A percentile compares a stretch with the other conserved stretches of the same genome.
Evolutionary conservation across 2,329 filamentous ascomycete genomes (phyloP).

Genomic region (Alternaria sp.): DNA sequence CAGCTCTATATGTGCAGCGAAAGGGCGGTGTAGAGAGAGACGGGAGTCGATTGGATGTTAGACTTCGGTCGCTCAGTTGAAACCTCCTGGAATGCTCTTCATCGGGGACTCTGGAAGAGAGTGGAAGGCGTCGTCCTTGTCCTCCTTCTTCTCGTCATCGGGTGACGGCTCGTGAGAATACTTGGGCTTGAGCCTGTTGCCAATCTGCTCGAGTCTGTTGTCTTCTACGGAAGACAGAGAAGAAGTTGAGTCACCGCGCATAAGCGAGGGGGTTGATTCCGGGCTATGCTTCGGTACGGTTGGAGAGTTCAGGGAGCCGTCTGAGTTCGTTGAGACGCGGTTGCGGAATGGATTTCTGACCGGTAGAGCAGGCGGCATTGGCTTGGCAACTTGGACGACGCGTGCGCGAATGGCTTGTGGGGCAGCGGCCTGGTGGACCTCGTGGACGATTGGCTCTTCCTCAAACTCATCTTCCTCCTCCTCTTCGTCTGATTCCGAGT

Average conservation of each 20-base stretch:
- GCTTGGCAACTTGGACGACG: conserved; percentile 84
- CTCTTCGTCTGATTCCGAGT: conserved; percentile 51
- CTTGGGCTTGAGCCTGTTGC: conserved; percentile 36
- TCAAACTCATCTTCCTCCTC: conserved; percentile 54
- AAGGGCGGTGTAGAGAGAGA: background rate
- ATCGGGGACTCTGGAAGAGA: conserved; percentile 48
- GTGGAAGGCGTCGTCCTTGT: conserved; percentile 51
- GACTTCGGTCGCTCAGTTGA: conserved; percentile 18
- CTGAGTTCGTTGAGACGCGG: conserved; percentile 44
- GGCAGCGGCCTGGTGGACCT: conserved; percentile 68
- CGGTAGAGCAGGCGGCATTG: conserved; percentile 78
- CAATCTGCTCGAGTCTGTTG: conserved; percentile 37
- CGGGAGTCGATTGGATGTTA: background rate
- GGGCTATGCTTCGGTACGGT: conserved; percentile 36
- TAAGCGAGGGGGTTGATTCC: conserved; percentile 44
- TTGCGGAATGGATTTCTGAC: conserved; percentile 71
- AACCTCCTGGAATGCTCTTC: conserved; percentile 42
- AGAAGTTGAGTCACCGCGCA: conserved; percentile 43
- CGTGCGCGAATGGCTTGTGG: conserved; percentile 77
- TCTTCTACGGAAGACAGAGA: conserved; percentile 44
- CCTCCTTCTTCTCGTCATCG: conserved; percentile 23
- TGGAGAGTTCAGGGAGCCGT: conserved; percentile 35
- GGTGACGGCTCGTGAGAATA: conserved; percentile 21
- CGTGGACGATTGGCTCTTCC: conserved; percentile 72
- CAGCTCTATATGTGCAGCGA: background rate